Evolutionary conservation across 164 flowering plant species (phyloP).

Genomic region (Aristolochia contorta): DNA sequence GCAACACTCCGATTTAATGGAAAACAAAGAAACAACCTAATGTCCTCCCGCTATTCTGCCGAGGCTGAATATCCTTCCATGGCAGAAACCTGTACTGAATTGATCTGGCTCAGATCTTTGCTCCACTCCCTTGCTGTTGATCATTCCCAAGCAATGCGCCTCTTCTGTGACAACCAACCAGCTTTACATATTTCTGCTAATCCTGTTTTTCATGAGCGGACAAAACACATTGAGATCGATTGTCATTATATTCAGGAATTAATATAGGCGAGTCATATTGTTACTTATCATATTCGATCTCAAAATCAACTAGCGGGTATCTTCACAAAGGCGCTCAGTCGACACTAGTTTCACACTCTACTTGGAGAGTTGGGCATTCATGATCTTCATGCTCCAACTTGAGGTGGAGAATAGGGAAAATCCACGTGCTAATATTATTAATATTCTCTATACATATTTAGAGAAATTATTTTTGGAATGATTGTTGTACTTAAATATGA

Average conservation of each 20-base stretch:
- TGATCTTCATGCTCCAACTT: too few relatives aligned
- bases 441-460: too few relatives aligned
- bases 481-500: too few relatives aligned
- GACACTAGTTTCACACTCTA: background rate
- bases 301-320: background rate
- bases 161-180: too few relatives aligned
- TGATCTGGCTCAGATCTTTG: background rate
- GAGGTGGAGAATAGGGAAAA: too few relatives aligned
- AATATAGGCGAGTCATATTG: background rate
- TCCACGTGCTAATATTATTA: too few relatives aligned
- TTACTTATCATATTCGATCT: background rate
- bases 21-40: background rate
- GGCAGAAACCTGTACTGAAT: background rate
- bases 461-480: too few relatives aligned
- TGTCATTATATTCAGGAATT: too few relatives aligned
- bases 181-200: too few relatives aligned
- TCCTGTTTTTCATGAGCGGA: too few relatives aligned
- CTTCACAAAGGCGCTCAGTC: background rate
- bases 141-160: background rate
- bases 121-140: background rate
- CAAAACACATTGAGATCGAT: too few relatives aligned
- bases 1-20: conserved; percentile 1
- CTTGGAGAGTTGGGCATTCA: too few relatives aligned
- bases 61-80: background rate
- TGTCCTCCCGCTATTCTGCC: conserved; percentile 3